Conservation (phyloP, 1,139 yeast species). For the Debaryomycetaceae sp. region DNA sequence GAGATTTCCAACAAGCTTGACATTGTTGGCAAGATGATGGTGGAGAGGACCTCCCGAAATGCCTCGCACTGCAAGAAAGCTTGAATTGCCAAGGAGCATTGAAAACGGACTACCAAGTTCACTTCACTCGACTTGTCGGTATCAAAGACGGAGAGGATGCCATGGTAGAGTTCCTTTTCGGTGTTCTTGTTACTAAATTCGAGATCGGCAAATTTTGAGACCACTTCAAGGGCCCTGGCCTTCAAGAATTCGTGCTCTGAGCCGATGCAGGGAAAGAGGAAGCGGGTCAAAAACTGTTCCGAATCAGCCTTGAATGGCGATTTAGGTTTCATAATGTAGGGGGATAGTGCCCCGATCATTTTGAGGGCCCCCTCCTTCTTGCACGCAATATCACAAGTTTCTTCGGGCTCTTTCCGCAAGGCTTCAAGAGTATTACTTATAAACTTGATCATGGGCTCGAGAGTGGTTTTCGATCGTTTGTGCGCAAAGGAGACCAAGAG, state of each 20-base stretch:
- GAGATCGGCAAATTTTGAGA: conserved; percentile 59
- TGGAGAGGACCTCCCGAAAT: conserved; percentile 57
- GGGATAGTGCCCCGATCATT: conserved; percentile 64
- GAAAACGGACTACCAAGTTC: conserved; percentile 69
- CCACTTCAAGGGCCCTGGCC: conserved; percentile 76
- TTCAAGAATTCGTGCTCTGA: conserved; percentile 63
- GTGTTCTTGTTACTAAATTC: conserved; percentile 40
- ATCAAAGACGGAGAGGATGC: conserved; percentile 53
- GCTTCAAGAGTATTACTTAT: conserved; percentile 44
- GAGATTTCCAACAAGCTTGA: conserved; percentile 66
- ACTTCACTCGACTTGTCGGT: conserved; percentile 7
- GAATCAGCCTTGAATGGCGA: conserved; percentile 56
- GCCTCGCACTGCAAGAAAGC: conserved; percentile 56
- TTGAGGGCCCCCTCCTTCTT: conserved; percentile 74
- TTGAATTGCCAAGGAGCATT: conserved; percentile 81
- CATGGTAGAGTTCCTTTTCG: conserved; percentile 49
- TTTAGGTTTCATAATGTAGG: conserved; percentile 40
- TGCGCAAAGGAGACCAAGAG: conserved; percentile 55
- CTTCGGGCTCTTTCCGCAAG: conserved; percentile 27
- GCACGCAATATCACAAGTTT: conserved; percentile 49
- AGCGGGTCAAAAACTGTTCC: conserved; percentile 54
- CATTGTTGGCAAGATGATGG: conserved; percentile 72
- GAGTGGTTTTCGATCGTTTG: conserved; percentile 50
- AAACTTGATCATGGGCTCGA: conserved; percentile 57
- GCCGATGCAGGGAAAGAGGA: conserved; percentile 63